These are phyloP conservation scores for Stemphylium beticola DNA, from an alignment of 2,329 filamentous ascomycete genomes.

Conservation along the genomic window DNA sequence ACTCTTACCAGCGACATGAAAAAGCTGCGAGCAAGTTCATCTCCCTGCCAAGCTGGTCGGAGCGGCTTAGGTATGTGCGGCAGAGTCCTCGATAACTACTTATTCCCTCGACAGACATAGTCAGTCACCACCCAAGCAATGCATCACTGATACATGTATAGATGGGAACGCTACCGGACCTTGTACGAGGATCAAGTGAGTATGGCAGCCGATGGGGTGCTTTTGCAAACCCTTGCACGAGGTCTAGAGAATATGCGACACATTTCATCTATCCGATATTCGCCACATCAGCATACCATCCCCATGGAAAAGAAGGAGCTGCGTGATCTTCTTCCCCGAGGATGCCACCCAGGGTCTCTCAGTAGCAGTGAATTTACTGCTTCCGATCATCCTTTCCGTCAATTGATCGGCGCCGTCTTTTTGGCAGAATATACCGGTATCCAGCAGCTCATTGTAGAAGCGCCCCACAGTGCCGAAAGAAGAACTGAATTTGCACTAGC, in stretches of 20 bases:
- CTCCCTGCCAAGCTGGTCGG: too few species aligned
- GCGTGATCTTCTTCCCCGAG: constrained; percentile 30
- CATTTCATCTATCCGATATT: constrained; percentile 34
- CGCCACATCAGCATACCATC: constrained; percentile 27
- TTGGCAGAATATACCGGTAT: constrained; percentile 28
- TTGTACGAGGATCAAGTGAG: constrained; percentile 38
- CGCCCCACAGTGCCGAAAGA: not conserved
- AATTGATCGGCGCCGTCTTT: constrained; percentile 36
- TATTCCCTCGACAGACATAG: too few species aligned
- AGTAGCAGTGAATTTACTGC: not conserved
- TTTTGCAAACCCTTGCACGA: constrained; percentile 31
- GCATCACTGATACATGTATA: constrained; percentile 9
- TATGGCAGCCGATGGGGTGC: constrained; percentile 27
- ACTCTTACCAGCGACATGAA: not conserved
- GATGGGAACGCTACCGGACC: constrained; percentile 33
- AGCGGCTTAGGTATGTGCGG: too few species aligned
- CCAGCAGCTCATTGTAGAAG: constrained; percentile 24
- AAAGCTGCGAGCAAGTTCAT: not conserved
- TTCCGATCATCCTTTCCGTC: constrained; percentile 32
- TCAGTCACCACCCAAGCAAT: too few species aligned
- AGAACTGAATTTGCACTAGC: constrained; percentile 23
- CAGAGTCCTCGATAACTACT: too few species aligned
- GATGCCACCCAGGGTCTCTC: not conserved
- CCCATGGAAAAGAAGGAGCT: constrained; percentile 27
- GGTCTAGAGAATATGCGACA: constrained; percentile 34